phyloP scores from a whole-genome alignment of 306 rosid species.

The Malus orientalis region DNA sequence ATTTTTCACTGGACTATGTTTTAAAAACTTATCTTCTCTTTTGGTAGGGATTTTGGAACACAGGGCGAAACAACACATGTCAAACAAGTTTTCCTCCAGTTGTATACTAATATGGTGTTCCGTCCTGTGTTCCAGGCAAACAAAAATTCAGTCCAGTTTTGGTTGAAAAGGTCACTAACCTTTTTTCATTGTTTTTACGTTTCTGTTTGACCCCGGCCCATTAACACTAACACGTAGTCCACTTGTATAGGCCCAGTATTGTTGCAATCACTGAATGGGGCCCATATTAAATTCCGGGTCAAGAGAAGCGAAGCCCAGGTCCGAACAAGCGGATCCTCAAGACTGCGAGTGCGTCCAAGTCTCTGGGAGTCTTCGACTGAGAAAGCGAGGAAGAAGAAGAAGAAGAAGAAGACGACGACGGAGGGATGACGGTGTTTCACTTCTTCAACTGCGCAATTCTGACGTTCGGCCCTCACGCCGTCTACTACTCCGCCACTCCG shows the following conservation, averaged over 20 bases:
- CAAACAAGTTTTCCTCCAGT: too few relatives aligned
- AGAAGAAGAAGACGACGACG: background rate
- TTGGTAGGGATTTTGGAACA: too few relatives aligned
- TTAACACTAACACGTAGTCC: too few relatives aligned
- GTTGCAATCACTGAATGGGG: background rate
- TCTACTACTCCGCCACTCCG: conserved; percentile 94
- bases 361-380: background rate
- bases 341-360: background rate
- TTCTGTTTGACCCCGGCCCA: background rate
- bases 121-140: rapidly evolving
- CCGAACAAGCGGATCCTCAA: background rate
- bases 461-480: conserved; percentile 98
- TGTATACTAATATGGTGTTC: too few relatives aligned
- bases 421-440: conserved; percentile 80
- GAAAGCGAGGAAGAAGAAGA: background rate
- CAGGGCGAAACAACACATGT: rapidly evolving
- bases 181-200: background rate
- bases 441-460: conserved; percentile 98
- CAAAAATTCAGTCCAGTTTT: too few relatives aligned
- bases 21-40: too few relatives aligned
- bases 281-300: background rate
- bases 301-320: background rate
- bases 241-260: background rate
- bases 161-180: background rate
- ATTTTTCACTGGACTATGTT: too few relatives aligned